Conservation (phyloP, 192 early-diverging fungal genomes). For the Obelidium mucronatum region DNA sequence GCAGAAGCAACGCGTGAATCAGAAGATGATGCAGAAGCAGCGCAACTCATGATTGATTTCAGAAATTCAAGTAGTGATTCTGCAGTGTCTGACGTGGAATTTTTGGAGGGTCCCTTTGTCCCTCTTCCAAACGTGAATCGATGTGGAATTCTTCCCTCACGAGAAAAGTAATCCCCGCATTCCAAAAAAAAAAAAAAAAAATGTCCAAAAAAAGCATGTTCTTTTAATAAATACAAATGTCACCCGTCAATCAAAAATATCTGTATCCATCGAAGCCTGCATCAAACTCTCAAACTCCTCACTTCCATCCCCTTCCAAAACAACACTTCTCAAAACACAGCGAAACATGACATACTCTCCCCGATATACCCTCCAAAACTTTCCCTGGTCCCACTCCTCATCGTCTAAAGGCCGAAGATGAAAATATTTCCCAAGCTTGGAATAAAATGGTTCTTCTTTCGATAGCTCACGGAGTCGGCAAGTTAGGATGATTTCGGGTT, state of each 20-base stretch:
- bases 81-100: background rate
- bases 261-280: background rate
- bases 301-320: constrained; percentile 26
- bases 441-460: constrained; percentile 32
- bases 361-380: constrained; percentile 10
- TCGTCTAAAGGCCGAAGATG: background rate
- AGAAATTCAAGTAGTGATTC: background rate
- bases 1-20: too few species aligned
- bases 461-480: constrained; percentile 20
- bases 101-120: background rate
- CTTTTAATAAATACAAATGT: too few species aligned
- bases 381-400: constrained; percentile 15
- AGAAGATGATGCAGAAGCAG: too few species aligned
- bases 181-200: too few species aligned
- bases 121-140: too few species aligned
- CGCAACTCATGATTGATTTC: too few species aligned
- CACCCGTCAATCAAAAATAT: constrained; percentile 3
- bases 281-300: constrained; percentile 34
- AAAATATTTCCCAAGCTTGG: constrained; percentile 32
- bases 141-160: too few species aligned
- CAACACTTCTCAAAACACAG: background rate
- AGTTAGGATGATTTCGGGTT: constrained; percentile 15
- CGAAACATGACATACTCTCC: constrained; percentile 32
- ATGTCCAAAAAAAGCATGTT: too few species aligned
- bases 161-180: too few species aligned